Base-by-base conservation (phyloP, 2,329 filamentous ascomycete genomes). In the Colletotrichum somersetense region DNA sequence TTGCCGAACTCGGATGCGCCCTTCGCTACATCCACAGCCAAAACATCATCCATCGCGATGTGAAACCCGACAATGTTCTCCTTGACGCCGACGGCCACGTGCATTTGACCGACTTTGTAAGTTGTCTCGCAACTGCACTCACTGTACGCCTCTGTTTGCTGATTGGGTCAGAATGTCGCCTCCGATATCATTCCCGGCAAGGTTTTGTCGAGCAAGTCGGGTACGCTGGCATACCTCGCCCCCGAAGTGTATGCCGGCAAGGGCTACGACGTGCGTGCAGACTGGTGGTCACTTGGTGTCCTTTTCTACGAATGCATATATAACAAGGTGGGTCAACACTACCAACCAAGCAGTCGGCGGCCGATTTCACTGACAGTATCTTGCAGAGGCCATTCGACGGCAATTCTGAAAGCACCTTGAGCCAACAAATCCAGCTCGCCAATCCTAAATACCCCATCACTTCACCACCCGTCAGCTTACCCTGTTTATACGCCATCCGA, bases 221-320 rank as follows among this genome's bases (percentile, higher is more conserved):
- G 96, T 42, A 99, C 96, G 0, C 85, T 99, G 71, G 96, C 96
- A 66, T 99, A 99, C 79, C 89, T 99, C 10, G 95, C 96, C 1
- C 96, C 96, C 5, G 96, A 99, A 81, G 96, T 98, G 2, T 99
- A 98, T 78, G 89, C 91, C 75, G 96, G 96, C 61, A 92, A 91
- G 73, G 96, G 96, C 50, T 99, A 99, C 79, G 91, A 93, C 72
- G 91, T 91, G 58, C 93, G 96, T 77, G 95, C 96, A 53, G 96
- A 99, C 81, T 99, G 96, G 96, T 99, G 96, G 96, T 98, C 96
- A 7, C 84, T 99, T 30, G 96, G 96, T 61, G 96, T 99, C 57
- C 89, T 97, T n/a, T 98, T 98, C 81, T 99, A 98, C 82, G 96
- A 99, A 82, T 98, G 96, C 87, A 98, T 99, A 75, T 99, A 98